These are phyloP conservation scores for Litsea cubeba DNA, from an alignment of 164 flowering plant genomes.

Conservation along the genomic window DNA sequence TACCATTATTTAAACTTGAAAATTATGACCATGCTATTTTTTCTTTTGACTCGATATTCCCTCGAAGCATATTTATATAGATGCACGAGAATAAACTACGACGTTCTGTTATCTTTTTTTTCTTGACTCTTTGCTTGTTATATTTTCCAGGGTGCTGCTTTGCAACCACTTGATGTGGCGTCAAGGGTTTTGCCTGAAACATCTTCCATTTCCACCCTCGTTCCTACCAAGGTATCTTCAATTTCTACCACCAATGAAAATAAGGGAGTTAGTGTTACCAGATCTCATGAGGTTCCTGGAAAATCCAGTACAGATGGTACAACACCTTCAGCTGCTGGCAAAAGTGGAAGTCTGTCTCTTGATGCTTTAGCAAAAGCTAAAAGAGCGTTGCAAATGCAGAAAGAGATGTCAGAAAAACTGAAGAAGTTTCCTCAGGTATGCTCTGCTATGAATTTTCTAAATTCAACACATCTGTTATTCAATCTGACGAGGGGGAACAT, in stretches of 20 bases:
- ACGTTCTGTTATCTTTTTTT: constrained; percentile 2
- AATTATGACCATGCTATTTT: background rate
- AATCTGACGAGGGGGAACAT: background rate
- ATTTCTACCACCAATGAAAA: constrained; percentile 96
- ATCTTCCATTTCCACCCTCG: constrained; percentile 32
- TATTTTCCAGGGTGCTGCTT: constrained; percentile 44
- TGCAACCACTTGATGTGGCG: constrained; percentile 34
- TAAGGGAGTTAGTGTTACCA: constrained; percentile 95
- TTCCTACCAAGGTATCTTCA: constrained; percentile 90
- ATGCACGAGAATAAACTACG: background rate
- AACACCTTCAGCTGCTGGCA: constrained; percentile 72
- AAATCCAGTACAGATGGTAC: constrained; percentile 99
- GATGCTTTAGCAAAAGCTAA: constrained; percentile 94
- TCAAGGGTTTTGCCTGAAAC: constrained; percentile 37
- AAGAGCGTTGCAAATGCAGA: constrained; percentile 81
- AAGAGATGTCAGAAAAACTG: constrained; percentile 76
- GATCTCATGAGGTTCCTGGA: constrained; percentile 99
- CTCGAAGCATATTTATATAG: background rate
- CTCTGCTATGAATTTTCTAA: background rate
- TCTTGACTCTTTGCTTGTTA: constrained; percentile 4
- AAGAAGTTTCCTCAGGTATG: constrained; percentile 80
- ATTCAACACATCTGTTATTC: background rate
- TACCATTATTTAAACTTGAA: background rate
- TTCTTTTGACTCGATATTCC: background rate
- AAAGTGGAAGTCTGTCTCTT: constrained; percentile 74